These are phyloP conservation scores for Podaxis sp. DNA, from an alignment of 768 basidiomycete species.

Conservation along the genomic window DNA sequence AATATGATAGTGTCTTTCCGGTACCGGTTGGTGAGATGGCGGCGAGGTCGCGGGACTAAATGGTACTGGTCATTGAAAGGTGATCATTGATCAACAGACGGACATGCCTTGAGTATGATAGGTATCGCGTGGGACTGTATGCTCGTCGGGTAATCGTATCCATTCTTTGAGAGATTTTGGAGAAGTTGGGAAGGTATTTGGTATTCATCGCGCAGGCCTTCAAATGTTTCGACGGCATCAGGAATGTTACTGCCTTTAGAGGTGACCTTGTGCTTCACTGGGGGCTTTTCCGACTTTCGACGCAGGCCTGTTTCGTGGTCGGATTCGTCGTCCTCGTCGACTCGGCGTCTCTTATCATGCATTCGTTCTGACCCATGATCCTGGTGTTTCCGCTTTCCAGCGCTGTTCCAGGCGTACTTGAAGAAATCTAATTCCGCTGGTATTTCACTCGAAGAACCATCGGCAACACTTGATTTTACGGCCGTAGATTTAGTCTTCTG, in stretches of 20 bases:
- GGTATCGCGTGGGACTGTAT: constrained; percentile 83
- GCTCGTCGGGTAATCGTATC: constrained; percentile 70
- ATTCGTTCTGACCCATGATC: constrained; percentile 21
- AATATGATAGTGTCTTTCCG: constrained; percentile 93
- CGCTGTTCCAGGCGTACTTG: constrained; percentile 68
- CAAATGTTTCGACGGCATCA: constrained; percentile 54
- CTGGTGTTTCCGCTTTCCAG: constrained; percentile 50
- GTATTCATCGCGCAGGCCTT: constrained; percentile 57
- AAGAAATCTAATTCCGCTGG: constrained; percentile 90
- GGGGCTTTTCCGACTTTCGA: constrained; percentile 15
- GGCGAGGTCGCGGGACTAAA: constrained; percentile 78
- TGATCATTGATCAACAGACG: neutral
- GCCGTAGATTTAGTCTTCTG: constrained; percentile 12
- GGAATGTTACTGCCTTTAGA: constrained; percentile 73
- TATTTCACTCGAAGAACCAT: constrained; percentile 43
- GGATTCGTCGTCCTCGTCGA: constrained; percentile 24
- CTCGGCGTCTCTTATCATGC: constrained; percentile 31
- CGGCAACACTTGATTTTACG: constrained; percentile 10
- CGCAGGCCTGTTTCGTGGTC: constrained; percentile 7
- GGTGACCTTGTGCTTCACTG: constrained; percentile 13
- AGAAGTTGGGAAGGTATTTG: constrained; percentile 59
- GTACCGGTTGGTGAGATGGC: constrained; percentile 98
- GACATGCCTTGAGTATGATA: constrained; percentile 71
- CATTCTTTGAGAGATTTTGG: constrained; percentile 59
- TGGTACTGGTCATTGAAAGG: constrained; percentile 9